Evolutionary conservation across 768 basidiomycete genomes (phyloP).

Genomic region (Boletus patriciae): DNA sequence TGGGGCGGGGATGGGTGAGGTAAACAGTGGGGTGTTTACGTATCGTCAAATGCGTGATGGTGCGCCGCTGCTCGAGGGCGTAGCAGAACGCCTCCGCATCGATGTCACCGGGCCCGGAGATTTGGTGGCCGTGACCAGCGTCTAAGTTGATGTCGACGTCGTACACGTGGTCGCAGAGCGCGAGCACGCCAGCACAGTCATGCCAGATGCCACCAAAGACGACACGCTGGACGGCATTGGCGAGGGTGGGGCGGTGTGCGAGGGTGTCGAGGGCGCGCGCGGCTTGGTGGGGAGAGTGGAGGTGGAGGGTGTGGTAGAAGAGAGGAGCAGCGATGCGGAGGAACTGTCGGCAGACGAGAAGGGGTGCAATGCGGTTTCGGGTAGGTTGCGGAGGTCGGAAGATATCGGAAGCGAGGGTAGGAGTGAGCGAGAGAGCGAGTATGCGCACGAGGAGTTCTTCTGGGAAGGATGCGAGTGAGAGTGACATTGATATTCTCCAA

Average conservation of each 20-base stretch:
- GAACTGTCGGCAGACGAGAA: conserved; percentile 54
- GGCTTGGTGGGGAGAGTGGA: conserved; percentile 44
- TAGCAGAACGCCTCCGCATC: conserved; percentile 40
- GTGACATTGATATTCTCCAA: conserved; percentile 4
- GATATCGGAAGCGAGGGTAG: conserved; percentile 28
- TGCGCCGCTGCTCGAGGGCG: conserved; percentile 39
- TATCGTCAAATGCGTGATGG: conserved; percentile 48
- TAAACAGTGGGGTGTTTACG: conserved; percentile 54
- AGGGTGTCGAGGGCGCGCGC: conserved; percentile 40
- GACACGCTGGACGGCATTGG: conserved; percentile 41
- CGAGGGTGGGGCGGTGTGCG: conserved; percentile 37
- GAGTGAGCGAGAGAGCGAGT: conserved; percentile 33
- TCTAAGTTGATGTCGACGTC: conserved; percentile 43
- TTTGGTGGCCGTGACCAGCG: conserved; percentile 4
- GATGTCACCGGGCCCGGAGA: background rate
- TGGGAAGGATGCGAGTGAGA: conserved; percentile 34
- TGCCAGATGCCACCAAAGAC: conserved; percentile 43
- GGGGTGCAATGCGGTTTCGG: conserved; percentile 38
- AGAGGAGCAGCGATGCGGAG: conserved; percentile 57
- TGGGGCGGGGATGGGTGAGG: conserved; percentile 51
- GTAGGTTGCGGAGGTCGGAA: conserved; percentile 10
- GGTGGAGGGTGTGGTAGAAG: conserved; percentile 52
- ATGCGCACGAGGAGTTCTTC: conserved; percentile 51
- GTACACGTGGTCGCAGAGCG: conserved; percentile 28
- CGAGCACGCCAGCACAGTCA: conserved; percentile 42